A percentile compares a stretch with the other conserved stretches of the same genome.
Evolutionary conservation across 2,329 filamentous ascomycete genomes (phyloP).

Genomic region (Paraphoma sp.): DNA sequence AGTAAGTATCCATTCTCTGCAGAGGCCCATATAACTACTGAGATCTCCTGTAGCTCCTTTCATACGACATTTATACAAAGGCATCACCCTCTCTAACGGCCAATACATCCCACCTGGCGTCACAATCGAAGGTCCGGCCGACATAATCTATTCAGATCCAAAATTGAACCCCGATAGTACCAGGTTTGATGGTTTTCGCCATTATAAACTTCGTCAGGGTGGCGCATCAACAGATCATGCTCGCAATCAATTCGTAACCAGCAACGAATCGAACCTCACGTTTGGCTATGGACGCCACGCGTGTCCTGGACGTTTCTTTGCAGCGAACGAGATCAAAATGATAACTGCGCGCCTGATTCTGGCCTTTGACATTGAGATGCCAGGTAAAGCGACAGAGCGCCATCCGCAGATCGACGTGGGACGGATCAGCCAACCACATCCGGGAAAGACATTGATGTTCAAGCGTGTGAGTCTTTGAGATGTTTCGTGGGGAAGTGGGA

Average conservation of each 20-base stretch:
- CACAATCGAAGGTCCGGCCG: slow-evolving; percentile 37
- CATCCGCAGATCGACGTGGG: slow-evolving; percentile 24
- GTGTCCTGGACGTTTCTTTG: slow-evolving; percentile 45
- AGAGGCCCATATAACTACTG: not conserved
- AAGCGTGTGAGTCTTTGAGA: slow-evolving; percentile 19
- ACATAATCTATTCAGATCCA: slow-evolving; percentile 35
- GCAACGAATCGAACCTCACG: slow-evolving; percentile 28
- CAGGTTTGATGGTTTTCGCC: slow-evolving; percentile 40
- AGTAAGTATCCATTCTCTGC: slow-evolving; percentile 18
- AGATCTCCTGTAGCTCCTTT: slow-evolving; percentile 48
- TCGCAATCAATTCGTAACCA: slow-evolving; percentile 41
- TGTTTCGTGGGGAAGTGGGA: too few species aligned
- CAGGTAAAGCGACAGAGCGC: slow-evolving; percentile 19
- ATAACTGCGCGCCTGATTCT: slow-evolving; percentile 35
- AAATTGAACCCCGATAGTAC: slow-evolving; percentile 27
- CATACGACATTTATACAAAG: slow-evolving; percentile 57
- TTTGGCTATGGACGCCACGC: slow-evolving; percentile 43
- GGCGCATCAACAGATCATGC: slow-evolving; percentile 30
- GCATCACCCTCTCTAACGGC: slow-evolving; percentile 62
- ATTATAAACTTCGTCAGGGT: slow-evolving; percentile 34
- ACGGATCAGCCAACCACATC: slow-evolving; percentile 13
- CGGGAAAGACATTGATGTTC: slow-evolving; percentile 23
- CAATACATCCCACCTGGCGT: slow-evolving; percentile 52
- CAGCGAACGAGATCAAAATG: slow-evolving; percentile 44
- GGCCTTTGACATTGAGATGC: slow-evolving; percentile 37